Evolutionary conservation across 148 eudicot species (phyloP).

Genomic region (Chenopodium quinoa): DNA sequence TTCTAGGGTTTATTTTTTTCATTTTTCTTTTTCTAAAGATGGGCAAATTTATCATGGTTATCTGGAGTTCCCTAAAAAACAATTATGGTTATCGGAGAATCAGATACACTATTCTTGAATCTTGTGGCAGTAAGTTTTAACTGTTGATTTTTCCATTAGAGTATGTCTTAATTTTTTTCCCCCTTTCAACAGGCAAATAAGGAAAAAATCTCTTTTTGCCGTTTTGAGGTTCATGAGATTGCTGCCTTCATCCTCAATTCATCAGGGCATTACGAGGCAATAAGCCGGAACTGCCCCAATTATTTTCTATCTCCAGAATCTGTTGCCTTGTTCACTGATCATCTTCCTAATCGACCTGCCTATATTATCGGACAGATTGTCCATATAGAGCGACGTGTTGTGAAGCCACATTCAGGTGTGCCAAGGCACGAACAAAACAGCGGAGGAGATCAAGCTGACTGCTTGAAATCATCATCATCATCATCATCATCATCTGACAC

Average conservation of each 20-base stretch:
- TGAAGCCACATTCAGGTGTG: conserved; percentile 36
- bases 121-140: not conserved
- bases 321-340: conserved; percentile 78
- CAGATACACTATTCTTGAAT: not conserved
- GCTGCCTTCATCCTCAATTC: conserved; percentile 90
- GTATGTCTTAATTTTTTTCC: not conserved
- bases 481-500: conserved; percentile 27
- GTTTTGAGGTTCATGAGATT: conserved; percentile 80
- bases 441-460: conserved; percentile 33
- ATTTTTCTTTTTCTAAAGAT: not conserved
- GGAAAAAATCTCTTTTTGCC: conserved; percentile 84
- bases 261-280: conserved; percentile 83
- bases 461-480: conserved; percentile 30
- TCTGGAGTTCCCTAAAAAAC: too few relatives aligned
- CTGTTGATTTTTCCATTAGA: not conserved
- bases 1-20: not conserved
- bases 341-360: conserved; percentile 64
- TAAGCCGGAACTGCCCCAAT: conserved; percentile 67
- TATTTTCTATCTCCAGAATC: conserved; percentile 88
- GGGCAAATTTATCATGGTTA: not conserved
- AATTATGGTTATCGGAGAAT: not conserved
- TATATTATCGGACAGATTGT: conserved; percentile 89
- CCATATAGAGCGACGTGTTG: conserved; percentile 74
- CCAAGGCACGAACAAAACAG: conserved; percentile 25
- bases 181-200: conserved; percentile 63